These are phyloP conservation scores for Candida piceae DNA, from an alignment of 805 yeast species.

Conservation along the genomic window DNA sequence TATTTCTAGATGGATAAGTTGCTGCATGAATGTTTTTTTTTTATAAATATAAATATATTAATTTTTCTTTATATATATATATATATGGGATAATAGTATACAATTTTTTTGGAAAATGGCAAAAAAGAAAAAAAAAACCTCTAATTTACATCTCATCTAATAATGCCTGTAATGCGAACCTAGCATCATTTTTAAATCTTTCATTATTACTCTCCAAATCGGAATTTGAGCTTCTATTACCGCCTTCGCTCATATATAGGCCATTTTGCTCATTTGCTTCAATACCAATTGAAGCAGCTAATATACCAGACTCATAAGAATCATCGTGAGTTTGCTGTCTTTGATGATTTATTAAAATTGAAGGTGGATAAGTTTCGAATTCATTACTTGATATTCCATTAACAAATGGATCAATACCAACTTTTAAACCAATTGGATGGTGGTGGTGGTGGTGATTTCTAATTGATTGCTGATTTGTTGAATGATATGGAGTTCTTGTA, in stretches of 20 bases:
- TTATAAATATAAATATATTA: no score
- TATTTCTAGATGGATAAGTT: no score
- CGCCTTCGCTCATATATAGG: conserved; percentile 3
- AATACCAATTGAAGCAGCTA: no score
- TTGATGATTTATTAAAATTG: conserved; percentile 2
- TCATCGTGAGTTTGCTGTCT: conserved; percentile 1
- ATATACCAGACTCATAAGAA: neutral
- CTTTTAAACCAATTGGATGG: conserved; percentile 21
- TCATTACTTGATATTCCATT: conserved; percentile 24
- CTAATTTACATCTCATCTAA: conserved; percentile 15
- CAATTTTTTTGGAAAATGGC: neutral
- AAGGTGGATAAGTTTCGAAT: conserved; percentile 18
- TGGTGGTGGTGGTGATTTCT: neutral
- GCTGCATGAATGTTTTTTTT: no score
- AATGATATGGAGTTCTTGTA: neutral
- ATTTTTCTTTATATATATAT: no score
- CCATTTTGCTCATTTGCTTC: neutral
- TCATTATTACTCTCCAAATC: neutral
- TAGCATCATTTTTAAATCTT: conserved; percentile 19
- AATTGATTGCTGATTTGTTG: neutral
- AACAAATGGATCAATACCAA: conserved; percentile 27
- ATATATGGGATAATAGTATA: no score
- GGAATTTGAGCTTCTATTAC: neutral
- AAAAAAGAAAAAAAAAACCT: neutral
- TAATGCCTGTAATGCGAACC: conserved; percentile 25